These are phyloP conservation scores for Polymyxa betae DNA, from an alignment of 208 protist species.

Conservation along the genomic window DNA sequence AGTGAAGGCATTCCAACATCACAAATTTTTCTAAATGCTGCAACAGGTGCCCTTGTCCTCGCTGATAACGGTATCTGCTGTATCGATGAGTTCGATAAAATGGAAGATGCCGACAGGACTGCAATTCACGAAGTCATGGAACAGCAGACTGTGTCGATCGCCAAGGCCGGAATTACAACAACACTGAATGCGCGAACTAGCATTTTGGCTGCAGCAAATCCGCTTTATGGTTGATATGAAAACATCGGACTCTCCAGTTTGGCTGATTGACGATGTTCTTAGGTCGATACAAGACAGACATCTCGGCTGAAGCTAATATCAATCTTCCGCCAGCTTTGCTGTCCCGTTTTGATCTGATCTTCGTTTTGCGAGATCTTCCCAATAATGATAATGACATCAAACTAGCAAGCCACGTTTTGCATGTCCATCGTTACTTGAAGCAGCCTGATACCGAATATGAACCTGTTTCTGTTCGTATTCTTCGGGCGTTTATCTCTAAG, in stretches of 20 bases:
- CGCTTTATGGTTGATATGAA: conserved; percentile 75
- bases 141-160: conserved; percentile 98
- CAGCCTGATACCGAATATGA: conserved; percentile 58
- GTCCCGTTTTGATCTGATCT: conserved; percentile 84
- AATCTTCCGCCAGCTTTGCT: conserved; percentile 95
- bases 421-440: conserved; percentile 70
- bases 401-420: conserved; percentile 83
- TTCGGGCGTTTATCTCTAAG: conserved; percentile 63
- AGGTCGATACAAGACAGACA: conserved; percentile 49
- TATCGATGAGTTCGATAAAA: conserved; percentile 79
- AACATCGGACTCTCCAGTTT: not conserved
- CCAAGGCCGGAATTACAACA: conserved; percentile 97
- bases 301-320: conserved; percentile 86
- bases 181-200: conserved; percentile 96
- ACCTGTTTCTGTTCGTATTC: not conserved
- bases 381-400: conserved; percentile 81
- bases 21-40: too few species aligned
- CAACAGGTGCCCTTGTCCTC: conserved; percentile 70
- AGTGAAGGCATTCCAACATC: not conserved
- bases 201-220: conserved; percentile 98
- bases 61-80: conserved; percentile 74
- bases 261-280: not conserved
- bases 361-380: conserved; percentile 80
- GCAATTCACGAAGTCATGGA: conserved; percentile 82
- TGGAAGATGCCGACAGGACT: conserved; percentile 72